phyloP scores from a whole-genome alignment of 306 rosid genomes.

The Macrotyloma uniflorum region DNA sequence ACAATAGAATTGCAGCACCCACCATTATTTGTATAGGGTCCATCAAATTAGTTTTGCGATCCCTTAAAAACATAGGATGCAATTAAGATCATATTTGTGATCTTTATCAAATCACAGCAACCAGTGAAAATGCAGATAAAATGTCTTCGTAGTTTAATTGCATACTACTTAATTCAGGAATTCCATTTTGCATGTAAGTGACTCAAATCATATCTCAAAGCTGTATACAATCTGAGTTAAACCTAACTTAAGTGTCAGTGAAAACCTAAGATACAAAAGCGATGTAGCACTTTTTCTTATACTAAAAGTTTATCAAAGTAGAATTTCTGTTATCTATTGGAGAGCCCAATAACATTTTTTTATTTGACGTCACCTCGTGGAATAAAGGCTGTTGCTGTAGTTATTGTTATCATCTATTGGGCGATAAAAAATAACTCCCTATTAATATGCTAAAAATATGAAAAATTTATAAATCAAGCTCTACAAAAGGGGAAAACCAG shows the following conservation, averaged over 20 bases:
- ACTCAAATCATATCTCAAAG: background rate
- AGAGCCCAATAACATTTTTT: background rate
- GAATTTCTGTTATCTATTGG: background rate
- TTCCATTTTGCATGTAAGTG: background rate
- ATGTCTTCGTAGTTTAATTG: background rate
- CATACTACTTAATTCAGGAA: background rate
- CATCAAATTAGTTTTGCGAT: background rate
- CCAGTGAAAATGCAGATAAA: background rate
- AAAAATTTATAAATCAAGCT: background rate
- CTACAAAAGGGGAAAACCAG: background rate
- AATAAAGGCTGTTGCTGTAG: background rate
- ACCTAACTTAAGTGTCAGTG: background rate
- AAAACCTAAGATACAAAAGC: background rate
- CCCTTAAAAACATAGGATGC: background rate
- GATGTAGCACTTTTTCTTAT: background rate
- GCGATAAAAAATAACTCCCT: background rate
- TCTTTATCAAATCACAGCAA: slow-evolving; percentile 3
- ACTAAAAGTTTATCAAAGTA: background rate
- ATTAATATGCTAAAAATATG: background rate
- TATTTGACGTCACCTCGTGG: background rate
- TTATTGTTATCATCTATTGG: background rate
- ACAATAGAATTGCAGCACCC: background rate
- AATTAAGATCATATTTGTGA: background rate
- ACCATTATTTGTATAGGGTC: background rate
- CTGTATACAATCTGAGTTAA: background rate